Conservation (phyloP, 2,329 filamentous ascomycete genomes). For the Lithohypha guttulata region DNA sequence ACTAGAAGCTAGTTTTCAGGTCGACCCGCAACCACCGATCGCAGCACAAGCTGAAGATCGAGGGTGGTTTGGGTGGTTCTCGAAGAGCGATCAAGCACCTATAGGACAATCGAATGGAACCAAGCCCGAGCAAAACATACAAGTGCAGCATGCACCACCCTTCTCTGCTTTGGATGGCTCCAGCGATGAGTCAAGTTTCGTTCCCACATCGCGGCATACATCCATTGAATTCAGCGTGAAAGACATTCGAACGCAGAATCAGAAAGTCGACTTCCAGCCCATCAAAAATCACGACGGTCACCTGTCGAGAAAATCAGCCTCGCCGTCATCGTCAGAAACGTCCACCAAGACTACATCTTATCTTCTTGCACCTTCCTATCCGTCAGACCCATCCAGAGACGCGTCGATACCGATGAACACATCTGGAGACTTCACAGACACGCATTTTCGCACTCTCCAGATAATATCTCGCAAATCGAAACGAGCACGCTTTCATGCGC, state of each 20-base stretch:
- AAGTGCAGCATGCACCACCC: background rate
- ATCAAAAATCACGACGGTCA: background rate
- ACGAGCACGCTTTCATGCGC: conserved; percentile 18
- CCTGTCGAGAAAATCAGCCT: background rate
- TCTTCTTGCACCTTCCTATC: conserved; percentile 20
- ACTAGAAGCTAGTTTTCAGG: background rate
- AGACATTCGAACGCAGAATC: background rate
- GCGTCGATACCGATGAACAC: conserved; percentile 11
- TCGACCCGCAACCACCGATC: background rate
- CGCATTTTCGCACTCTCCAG: conserved; percentile 21
- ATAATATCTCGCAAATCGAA: conserved; percentile 22
- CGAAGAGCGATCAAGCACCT: background rate
- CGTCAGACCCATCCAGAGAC: conserved; percentile 15
- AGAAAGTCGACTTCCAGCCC: background rate
- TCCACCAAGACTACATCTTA: conserved; percentile 15
- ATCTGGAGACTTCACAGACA: conserved; percentile 19
- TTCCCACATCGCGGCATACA: conserved; percentile 5
- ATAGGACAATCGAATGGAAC: background rate
- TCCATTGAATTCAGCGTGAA: background rate
- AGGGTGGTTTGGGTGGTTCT: conserved; percentile 6
- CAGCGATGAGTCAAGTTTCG: background rate
- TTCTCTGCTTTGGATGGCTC: background rate
- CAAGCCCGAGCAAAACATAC: background rate
- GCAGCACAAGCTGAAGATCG: background rate
- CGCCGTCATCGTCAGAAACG: background rate